phyloP scores from a whole-genome alignment of 345 rosid species.

The Moringa oleifera region DNA sequence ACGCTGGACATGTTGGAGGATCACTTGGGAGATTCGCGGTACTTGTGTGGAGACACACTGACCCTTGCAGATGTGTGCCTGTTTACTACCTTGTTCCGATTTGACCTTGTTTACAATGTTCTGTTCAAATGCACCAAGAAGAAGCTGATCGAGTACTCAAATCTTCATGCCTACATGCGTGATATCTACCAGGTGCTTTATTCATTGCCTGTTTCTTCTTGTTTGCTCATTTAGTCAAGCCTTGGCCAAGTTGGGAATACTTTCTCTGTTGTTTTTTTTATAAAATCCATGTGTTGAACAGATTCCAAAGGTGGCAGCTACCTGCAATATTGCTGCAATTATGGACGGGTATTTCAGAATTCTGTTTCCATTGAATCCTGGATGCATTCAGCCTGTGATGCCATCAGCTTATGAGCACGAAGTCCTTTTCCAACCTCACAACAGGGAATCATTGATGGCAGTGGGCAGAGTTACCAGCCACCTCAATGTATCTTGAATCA shows the following conservation, averaged over 20 bases:
- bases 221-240: not conserved
- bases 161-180: constrained; percentile 59
- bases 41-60: constrained; percentile 66
- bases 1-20: constrained; percentile 56
- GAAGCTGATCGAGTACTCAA: constrained; percentile 65
- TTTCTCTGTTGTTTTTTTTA: too few relatives aligned
- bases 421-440: constrained; percentile 47
- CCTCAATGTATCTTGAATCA: too few relatives aligned
- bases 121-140: constrained; percentile 82
- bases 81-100: constrained; percentile 79
- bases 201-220: not conserved
- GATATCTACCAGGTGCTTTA: constrained; percentile 59
- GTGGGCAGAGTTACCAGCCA: too few relatives aligned
- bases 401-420: constrained; percentile 49
- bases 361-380: constrained; percentile 82
- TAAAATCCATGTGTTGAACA: too few relatives aligned
- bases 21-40: constrained; percentile 47
- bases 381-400: constrained; percentile 55
- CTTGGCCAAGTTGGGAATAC: not conserved
- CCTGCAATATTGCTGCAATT: constrained; percentile 63
- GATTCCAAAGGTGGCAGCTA: constrained; percentile 74
- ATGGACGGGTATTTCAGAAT: constrained; percentile 81
- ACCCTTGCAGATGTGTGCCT: constrained; percentile 72
- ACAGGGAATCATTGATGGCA: too few relatives aligned
- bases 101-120: constrained; percentile 70